Evolutionary conservation across 768 basidiomycete genomes (phyloP).

Genomic region (Hortiboletus campestris): DNA sequence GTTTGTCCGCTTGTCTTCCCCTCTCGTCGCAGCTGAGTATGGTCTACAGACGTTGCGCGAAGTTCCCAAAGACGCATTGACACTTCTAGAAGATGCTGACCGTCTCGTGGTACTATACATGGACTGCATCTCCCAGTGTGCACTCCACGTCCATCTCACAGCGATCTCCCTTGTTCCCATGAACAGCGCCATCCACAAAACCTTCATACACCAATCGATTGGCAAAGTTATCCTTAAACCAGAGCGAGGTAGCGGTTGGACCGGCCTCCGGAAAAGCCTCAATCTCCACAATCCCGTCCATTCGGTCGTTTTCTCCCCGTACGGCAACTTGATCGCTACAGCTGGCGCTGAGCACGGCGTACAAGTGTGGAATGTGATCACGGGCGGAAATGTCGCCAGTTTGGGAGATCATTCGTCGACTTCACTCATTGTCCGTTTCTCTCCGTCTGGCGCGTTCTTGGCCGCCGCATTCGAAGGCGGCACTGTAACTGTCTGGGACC

Average conservation of each 20-base stretch:
- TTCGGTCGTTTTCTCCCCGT: constrained; percentile 16
- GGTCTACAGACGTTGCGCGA: constrained; percentile 3
- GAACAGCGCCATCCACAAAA: background rate
- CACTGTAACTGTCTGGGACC: constrained; percentile 19
- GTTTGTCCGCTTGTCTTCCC: background rate
- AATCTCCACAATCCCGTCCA: constrained; percentile 5
- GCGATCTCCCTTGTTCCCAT: constrained; percentile 1
- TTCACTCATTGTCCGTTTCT: constrained; percentile 17
- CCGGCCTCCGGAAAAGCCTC: background rate
- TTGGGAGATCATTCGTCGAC: constrained; percentile 11
- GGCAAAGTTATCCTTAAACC: background rate
- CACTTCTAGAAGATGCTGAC: constrained; percentile 17
- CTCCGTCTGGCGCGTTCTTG: constrained; percentile 18
- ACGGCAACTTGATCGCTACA: constrained; percentile 14
- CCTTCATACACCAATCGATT: constrained; percentile 7
- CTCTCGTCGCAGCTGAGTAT: background rate
- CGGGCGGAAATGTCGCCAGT: constrained; percentile 20
- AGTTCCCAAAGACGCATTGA: constrained; percentile 3
- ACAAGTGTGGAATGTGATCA: constrained; percentile 22
- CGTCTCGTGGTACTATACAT: constrained; percentile 19
- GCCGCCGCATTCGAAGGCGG: constrained; percentile 19
- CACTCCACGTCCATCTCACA: constrained; percentile 19
- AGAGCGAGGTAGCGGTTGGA: background rate
- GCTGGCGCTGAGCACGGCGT: constrained; percentile 14
- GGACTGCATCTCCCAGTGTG: constrained; percentile 20